Evolutionary conservation across 768 basidiomycete species (phyloP).

Genomic region (Hygrophorus pudorinus): DNA sequence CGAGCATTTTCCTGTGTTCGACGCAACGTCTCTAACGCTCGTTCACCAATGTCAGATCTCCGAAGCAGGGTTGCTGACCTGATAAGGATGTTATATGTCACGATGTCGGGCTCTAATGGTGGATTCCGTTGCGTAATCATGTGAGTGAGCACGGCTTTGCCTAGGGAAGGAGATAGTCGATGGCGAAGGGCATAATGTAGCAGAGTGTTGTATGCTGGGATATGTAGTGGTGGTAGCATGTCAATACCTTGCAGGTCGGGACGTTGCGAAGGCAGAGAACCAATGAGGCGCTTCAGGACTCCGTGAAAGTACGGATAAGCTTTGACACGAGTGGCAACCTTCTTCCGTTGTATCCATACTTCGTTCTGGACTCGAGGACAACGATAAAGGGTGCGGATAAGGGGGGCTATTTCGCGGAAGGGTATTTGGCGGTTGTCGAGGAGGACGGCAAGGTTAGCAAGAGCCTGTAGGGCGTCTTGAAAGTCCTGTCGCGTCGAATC

Average conservation of each 20-base stretch:
- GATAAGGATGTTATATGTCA: conserved; percentile 51
- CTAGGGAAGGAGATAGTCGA: conserved; percentile 39
- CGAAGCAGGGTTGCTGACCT: conserved; percentile 44
- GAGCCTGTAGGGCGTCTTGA: conserved; percentile 41
- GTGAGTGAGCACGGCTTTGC: conserved; percentile 39
- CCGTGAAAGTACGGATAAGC: conserved; percentile 40
- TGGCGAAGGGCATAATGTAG: conserved; percentile 59
- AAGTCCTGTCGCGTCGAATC: conserved; percentile 14
- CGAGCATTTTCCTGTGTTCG: conserved; percentile 2
- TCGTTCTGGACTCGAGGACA: conserved; percentile 29
- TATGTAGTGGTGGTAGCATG: conserved; percentile 24
- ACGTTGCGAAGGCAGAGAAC: conserved; percentile 18
- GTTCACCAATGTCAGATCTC: conserved; percentile 29
- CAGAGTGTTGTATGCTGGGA: conserved; percentile 47
- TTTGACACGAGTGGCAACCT: conserved; percentile 18
- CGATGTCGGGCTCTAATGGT: conserved; percentile 32
- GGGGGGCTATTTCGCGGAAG: conserved; percentile 29
- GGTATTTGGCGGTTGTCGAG: conserved; percentile 42
- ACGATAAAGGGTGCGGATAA: conserved; percentile 38
- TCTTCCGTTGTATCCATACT: conserved; percentile 26
- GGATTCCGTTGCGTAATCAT: conserved; percentile 37
- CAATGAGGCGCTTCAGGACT: conserved; percentile 32
- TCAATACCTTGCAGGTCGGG: background rate
- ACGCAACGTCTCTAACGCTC: conserved; percentile 22
- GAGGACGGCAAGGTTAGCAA: conserved; percentile 46